Evolutionary conservation across 495 filamentous ascomycete genomes (phyloP), one percentile per base, ranked within the genome.

Genomic region (Tuber microsphaerosporum): DNA sequence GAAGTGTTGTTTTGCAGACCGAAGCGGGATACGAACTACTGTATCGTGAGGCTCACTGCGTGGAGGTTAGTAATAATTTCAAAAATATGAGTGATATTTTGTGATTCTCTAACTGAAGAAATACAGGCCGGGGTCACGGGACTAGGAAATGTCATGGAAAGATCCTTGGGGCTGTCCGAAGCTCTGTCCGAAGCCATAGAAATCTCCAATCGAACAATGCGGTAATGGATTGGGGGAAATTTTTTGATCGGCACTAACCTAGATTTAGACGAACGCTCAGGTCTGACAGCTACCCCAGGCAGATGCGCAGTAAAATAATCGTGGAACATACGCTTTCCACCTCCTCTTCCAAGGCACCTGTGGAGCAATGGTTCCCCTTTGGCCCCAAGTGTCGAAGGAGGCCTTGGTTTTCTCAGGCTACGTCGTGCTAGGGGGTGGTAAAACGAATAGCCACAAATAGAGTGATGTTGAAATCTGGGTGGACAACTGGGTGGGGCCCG

Each of bases 231-330:
- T 17, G 7, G 10, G 17, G 17, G 6, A 65, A 34, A 34, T 34
- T 34, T 17, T 12, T 34, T 65, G 34, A 65, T 34, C 5, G 8
- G 12, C 56, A 65, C 56, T 34, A 65, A 65, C 56, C 56, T 65
- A 16, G 56, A 34, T 34, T 34, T 65, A 65, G 56, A 65, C 14
- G 56, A 65, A 31, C 14, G 26, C 56, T 34, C 56, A 65, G 26
- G 14, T 14, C 34, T n/a, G 20, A 97, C 87, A 0, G 94, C 97
- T 65, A 93, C 94, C 34, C 94, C 96, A 9, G 95, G 95, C 0
- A 99, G 87, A 83, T 97, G 92, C 8, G 95, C 97, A 46, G 97
- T 92, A 83, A 99, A 99, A 86, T 99, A 99, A 77, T 95, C 92
- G 85, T 96, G 93, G 85, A 97, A 98, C 76, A 86, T 83, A 41